Evolutionary conservation across 139 green algal species (phyloP), one percentile per base, ranked within the genome.

Genomic region (Haematococcus sp.): DNA sequence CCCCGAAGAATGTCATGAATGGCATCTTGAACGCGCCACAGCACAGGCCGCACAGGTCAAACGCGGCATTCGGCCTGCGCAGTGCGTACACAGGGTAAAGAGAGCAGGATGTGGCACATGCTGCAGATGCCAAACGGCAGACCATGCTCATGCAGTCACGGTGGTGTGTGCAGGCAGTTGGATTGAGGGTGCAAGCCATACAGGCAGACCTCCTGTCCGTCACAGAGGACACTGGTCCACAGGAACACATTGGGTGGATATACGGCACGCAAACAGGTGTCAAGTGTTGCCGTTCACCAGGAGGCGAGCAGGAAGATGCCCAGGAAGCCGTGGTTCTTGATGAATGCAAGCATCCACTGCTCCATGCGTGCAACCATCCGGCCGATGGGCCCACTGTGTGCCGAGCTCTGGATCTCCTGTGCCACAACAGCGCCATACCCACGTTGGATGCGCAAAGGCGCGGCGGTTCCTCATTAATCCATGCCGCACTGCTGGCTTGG

Each of bases 31-130:
- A 97, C 59, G 88, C 86, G 35, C 93, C 93, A 77, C 93, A 98
- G 86, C 85, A 91, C 49, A 98, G 93, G 60, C 93, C 93, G 83
- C 93, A 98, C 44, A 98, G 80, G 80, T 98, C 93, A 75, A 98
- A 98, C 7, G 87, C 84, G 23, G 91, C 90, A 77, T 98, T 98
- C 28, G 93, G 93, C 73, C 66, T 72, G 66, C 40, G 40, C 7
- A 11, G 40, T 49, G 40, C 40, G 40, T 49, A 49, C n/a, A n/a
- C n/a, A n/a, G n/a, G n/a, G n/a, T n/a, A n/a, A n/a, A n/a, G n/a
- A n/a, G n/a, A n/a, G n/a, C n/a, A n/a, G n/a, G n/a, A n/a, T n/a
- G n/a, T n/a, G n/a, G n/a, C n/a, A n/a, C n/a, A n/a, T n/a, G n/a
- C n/a, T n/a, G n/a, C n/a, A n/a, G n/a, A n/a, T n/a, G n/a, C n/a